phyloP scores from a whole-genome alignment of 805 yeast species.

The Saturnispora diversa region DNA sequence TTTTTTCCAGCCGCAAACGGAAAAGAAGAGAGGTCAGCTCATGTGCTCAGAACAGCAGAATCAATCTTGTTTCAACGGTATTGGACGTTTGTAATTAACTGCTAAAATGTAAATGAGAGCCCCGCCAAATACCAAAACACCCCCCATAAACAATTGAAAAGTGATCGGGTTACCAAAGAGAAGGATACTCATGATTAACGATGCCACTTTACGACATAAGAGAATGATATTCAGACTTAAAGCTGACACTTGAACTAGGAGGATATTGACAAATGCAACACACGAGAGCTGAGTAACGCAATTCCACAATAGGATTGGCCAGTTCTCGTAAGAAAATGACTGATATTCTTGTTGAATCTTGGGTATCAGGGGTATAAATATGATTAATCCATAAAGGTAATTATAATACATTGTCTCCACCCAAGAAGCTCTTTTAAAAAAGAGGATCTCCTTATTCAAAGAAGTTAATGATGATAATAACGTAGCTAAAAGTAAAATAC shows the following conservation, averaged over 20 bases:
- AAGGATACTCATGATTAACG: conserved; percentile 47
- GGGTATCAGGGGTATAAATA: conserved; percentile 35
- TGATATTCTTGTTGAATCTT: conserved; percentile 18
- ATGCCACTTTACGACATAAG: conserved; percentile 52
- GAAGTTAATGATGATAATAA: conserved; percentile 18
- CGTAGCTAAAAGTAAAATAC: conserved; percentile 29
- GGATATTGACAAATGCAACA: conserved; percentile 56
- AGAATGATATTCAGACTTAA: conserved; percentile 55
- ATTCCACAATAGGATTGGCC: conserved; percentile 32
- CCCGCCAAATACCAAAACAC: conserved; percentile 25
- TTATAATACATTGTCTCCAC: conserved; percentile 55
- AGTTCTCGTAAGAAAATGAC: conserved; percentile 4
- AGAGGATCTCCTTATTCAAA: conserved; percentile 42
- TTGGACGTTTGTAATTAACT: background rate
- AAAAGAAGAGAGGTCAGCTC: background rate
- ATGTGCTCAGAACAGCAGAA: background rate
- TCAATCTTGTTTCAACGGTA: too few species aligned
- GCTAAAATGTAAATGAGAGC: background rate
- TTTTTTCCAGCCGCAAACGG: too few species aligned
- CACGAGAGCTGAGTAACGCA: conserved; percentile 52
- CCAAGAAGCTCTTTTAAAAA: conserved; percentile 42
- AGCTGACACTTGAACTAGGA: conserved; percentile 52
- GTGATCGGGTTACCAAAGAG: conserved; percentile 41
- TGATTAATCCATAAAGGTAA: conserved; percentile 48
- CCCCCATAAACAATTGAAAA: conserved; percentile 37